phyloP scores from a whole-genome alignment of 2,329 filamentous ascomycete species.

The Colletotrichum melonis region DNA sequence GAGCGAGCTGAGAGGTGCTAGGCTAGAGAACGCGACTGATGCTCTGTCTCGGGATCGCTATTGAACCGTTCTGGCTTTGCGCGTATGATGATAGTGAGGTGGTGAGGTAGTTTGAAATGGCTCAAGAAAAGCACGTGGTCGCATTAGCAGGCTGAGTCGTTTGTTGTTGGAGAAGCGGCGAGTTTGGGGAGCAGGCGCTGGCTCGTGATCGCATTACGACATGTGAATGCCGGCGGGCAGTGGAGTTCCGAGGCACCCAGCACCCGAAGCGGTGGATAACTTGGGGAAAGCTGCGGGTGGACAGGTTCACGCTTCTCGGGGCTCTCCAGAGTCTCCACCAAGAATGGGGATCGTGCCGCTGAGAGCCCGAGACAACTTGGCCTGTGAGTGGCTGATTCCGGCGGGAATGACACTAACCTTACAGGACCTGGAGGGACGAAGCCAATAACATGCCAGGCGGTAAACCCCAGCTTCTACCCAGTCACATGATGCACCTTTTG shows the following conservation, averaged over 20 bases:
- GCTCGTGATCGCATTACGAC: conserved; percentile 36
- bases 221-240: conserved; percentile 33
- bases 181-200: conserved; percentile 11
- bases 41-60: conserved; percentile 6
- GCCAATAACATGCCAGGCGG: conserved; percentile 19
- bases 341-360: not conserved
- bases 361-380: not conserved
- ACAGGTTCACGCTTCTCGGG: conserved; percentile 3
- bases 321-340: conserved; percentile 16
- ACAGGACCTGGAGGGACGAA: conserved; percentile 2
- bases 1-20: not conserved
- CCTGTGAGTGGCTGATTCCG: conserved; percentile 30
- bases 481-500: conserved; percentile 27
- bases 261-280: conserved; percentile 35
- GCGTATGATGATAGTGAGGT: not conserved
- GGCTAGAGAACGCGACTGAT: conserved; percentile 1
- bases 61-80: conserved; percentile 8
- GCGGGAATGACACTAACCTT: conserved; percentile 23
- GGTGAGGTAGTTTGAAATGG: not conserved
- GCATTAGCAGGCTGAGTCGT: conserved; percentile 28
- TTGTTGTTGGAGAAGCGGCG: conserved; percentile 16
- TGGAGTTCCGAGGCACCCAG: conserved; percentile 35
- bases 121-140: conserved; percentile 30
- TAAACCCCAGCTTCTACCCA: not conserved
- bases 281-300: conserved; percentile 30